Percentiles rank a stretch among this genome's conserved stretches.
These are phyloP conservation scores for Lotus japonicus DNA, from an alignment of 306 rosid species.

Conservation along the genomic window DNA sequence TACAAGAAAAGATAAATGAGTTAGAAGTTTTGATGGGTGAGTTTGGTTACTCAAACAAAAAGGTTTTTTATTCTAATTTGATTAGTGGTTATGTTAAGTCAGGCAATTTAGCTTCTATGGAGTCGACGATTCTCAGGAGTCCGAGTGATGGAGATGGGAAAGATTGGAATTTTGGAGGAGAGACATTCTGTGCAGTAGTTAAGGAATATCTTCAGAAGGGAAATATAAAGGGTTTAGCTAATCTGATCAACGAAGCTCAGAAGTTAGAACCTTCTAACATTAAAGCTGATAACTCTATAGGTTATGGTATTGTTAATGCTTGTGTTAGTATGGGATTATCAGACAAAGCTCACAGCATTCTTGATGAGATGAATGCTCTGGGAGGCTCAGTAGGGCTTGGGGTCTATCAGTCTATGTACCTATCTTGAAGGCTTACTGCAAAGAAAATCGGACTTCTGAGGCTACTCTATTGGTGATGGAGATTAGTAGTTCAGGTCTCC, in stretches of 20 bases:
- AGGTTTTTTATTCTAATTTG: constrained; percentile 47
- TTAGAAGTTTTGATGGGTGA: constrained; percentile 47
- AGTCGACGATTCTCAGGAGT: constrained; percentile 48
- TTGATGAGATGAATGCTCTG: constrained; percentile 66
- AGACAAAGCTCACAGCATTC: constrained; percentile 76
- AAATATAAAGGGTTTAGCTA: constrained; percentile 53
- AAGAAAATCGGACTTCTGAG: constrained; percentile 72
- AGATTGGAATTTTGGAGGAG: constrained; percentile 43
- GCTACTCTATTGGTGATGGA: constrained; percentile 81
- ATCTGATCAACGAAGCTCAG: constrained; percentile 65
- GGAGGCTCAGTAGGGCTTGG: constrained; percentile 82
- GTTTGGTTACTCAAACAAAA: constrained; percentile 45
- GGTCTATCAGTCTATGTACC: constrained; percentile 81
- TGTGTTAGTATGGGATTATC: constrained; percentile 67
- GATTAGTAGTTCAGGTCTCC: constrained; percentile 72
- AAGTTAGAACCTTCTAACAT: constrained; percentile 49
- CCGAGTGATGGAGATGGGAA: constrained; percentile 42
- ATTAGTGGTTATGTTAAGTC: constrained; percentile 62
- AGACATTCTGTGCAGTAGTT: constrained; percentile 57
- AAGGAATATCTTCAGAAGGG: constrained; percentile 57
- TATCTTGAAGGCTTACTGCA: constrained; percentile 84
- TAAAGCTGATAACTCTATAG: constrained; percentile 51
- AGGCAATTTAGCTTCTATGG: constrained; percentile 58
- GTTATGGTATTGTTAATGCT: constrained; percentile 69
- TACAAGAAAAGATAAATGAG: constrained; percentile 57